These are phyloP conservation scores for Oropetium thomaeum DNA, from an alignment of 176 grass and related monocot genomes.

Conservation along the genomic window DNA sequence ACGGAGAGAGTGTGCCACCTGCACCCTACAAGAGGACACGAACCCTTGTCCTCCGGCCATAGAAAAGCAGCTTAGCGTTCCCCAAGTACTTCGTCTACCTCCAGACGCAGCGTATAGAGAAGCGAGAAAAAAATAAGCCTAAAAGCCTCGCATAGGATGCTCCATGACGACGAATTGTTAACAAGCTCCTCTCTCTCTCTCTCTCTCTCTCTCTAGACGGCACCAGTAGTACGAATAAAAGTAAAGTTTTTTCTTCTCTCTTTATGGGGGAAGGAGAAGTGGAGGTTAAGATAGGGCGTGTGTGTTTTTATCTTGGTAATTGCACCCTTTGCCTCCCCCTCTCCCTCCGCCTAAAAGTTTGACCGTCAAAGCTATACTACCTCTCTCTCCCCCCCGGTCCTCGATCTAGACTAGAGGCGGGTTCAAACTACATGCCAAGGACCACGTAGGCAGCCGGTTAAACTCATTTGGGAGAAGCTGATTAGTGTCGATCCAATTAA, in stretches of 20 bases:
- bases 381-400: background rate
- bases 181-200: background rate
- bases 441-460: background rate
- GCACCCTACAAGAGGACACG: conserved; percentile 74
- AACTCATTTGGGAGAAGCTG: background rate
- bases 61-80: conserved; percentile 41
- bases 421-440: conserved; percentile 40
- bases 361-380: conserved; percentile 69
- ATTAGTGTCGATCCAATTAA: background rate
- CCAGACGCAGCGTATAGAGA: conserved; percentile 39
- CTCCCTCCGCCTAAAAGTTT: conserved; percentile 49
- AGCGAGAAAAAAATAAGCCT: conserved; percentile 39
- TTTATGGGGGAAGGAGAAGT: conserved; percentile 44
- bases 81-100: conserved; percentile 38
- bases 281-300: conserved; percentile 53
- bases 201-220: background rate
- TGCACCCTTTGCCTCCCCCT: conserved; percentile 43
- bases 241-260: conserved; percentile 21
- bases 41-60: conserved; percentile 80
- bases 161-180: conserved; percentile 42
- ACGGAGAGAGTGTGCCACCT: conserved; percentile 48
- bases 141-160: conserved; percentile 56
- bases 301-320: conserved; percentile 65
- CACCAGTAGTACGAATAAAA: conserved; percentile 27
- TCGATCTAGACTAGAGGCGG: background rate